Percentiles rank a stretch among this genome's conserved stretches.
Conservation (phyloP, 2,329 filamentous ascomycete species). For the Calonectria crousiana region DNA sequence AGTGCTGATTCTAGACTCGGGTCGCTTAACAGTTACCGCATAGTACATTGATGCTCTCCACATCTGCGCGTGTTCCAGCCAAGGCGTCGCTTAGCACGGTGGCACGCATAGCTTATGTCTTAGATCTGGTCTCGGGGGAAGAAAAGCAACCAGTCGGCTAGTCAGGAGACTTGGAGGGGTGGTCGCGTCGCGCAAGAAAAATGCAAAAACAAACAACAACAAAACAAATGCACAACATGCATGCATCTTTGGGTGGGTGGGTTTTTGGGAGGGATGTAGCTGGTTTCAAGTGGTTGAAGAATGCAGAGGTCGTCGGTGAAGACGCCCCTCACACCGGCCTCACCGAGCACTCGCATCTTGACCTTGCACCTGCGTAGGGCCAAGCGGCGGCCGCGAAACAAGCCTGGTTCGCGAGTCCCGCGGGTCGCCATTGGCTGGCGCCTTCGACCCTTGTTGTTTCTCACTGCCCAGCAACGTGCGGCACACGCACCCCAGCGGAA, state of each 20-base stretch:
- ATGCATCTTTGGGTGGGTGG: not conserved
- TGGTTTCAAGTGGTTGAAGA: not conserved
- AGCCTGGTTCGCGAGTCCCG: constrained; percentile 21
- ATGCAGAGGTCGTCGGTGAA: not conserved
- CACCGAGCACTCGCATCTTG: not conserved
- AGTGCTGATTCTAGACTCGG: not conserved
- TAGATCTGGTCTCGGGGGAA: constrained; percentile 3
- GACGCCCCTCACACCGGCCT: not conserved
- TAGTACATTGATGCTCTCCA: not conserved
- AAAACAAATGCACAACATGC: not conserved
- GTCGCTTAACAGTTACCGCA: not conserved
- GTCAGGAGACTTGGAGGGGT: not conserved
- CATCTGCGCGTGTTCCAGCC: not conserved
- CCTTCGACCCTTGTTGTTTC: not conserved
- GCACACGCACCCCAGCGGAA: constrained; percentile 32
- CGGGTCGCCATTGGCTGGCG: constrained; percentile 20
- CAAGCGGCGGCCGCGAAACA: constrained; percentile 24
- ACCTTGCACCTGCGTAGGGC: constrained; percentile 20
- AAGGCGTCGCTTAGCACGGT: not conserved
- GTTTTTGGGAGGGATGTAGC: not conserved
- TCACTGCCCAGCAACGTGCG: constrained; percentile 8
- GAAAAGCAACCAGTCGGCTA: constrained; percentile 2
- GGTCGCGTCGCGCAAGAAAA: not conserved
- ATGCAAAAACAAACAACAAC: not conserved
- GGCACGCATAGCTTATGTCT: constrained; percentile 1